Evolutionary conservation across 805 yeast genomes (phyloP).

Genomic region (Candida sithepensis): DNA sequence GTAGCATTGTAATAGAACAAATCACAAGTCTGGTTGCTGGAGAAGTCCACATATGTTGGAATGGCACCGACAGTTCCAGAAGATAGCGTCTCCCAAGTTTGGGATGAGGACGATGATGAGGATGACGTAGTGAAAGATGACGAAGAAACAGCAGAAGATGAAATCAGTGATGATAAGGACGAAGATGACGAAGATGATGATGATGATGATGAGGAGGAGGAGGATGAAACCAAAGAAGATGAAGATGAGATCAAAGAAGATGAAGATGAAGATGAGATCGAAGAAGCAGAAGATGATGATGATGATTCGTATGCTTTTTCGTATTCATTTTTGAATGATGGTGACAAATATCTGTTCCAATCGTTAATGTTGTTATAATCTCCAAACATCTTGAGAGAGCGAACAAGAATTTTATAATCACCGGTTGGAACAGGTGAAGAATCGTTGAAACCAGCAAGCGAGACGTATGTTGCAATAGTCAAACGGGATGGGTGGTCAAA

Average conservation of each 20-base stretch:
- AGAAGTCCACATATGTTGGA: background rate
- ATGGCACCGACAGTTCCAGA: background rate
- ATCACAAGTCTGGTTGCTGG: background rate
- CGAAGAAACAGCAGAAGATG: no score
- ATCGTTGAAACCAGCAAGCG: background rate
- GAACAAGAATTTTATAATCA: slow-evolving; percentile 5
- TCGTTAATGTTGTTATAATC: slow-evolving; percentile 5
- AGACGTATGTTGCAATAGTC: background rate
- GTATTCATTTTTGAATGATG: background rate
- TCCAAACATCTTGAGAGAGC: slow-evolving; percentile 10
- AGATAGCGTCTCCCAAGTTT: background rate
- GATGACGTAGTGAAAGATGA: background rate
- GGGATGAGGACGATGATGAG: background rate
- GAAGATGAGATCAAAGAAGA: no score
- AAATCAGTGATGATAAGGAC: no score
- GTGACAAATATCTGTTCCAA: slow-evolving; percentile 12
- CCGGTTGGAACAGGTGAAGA: slow-evolving; percentile 7
- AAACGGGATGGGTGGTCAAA: background rate
- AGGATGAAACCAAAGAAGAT: no score
- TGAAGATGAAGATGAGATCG: no score
- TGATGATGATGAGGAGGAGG: no score
- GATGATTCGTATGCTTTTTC: no score
- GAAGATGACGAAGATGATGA: no score
- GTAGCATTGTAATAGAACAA: background rate
- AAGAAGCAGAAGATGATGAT: background rate